Evolutionary conservation across 768 basidiomycete species (phyloP).

Genomic region (Tulasnella sp.): DNA sequence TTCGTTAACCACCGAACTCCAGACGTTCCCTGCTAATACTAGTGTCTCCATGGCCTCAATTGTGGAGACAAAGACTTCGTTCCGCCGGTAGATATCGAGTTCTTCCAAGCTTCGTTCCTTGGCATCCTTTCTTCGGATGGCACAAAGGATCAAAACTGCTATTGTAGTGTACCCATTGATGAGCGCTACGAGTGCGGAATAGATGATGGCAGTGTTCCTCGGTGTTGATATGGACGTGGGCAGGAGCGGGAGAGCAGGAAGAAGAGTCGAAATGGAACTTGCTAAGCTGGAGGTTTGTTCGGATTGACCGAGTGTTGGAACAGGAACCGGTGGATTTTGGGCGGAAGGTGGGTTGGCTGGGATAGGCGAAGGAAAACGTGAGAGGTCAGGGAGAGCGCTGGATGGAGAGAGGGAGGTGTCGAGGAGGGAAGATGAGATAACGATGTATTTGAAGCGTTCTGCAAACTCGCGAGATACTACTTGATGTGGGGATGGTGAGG

Average conservation of each 20-base stretch:
- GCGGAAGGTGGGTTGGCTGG: slow-evolving; percentile 24
- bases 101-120: background rate
- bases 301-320: slow-evolving; percentile 1
- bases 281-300: background rate
- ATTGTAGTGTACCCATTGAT: slow-evolving; percentile 7
- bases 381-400: slow-evolving; percentile 25
- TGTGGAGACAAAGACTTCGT: slow-evolving; percentile 33
- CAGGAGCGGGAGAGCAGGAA: background rate
- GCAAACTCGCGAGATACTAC: too few relatives aligned
- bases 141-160: background rate
- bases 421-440: slow-evolving; percentile 69
- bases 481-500: slow-evolving; percentile 21
- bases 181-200: background rate
- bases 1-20: slow-evolving; percentile 64
- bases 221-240: background rate
- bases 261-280: background rate
- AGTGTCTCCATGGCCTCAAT: slow-evolving; percentile 53
- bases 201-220: slow-evolving; percentile 5
- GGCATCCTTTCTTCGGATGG: slow-evolving; percentile 7
- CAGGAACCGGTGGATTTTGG: background rate
- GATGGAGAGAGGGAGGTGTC: slow-evolving; percentile 39
- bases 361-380: slow-evolving; percentile 35
- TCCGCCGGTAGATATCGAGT: too few relatives aligned
- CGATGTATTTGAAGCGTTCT: slow-evolving; percentile 73
- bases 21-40: slow-evolving; percentile 49